These are phyloP conservation scores for Artemisia tridentata DNA, from an alignment of 129 eudicot species.

Conservation along the genomic window DNA sequence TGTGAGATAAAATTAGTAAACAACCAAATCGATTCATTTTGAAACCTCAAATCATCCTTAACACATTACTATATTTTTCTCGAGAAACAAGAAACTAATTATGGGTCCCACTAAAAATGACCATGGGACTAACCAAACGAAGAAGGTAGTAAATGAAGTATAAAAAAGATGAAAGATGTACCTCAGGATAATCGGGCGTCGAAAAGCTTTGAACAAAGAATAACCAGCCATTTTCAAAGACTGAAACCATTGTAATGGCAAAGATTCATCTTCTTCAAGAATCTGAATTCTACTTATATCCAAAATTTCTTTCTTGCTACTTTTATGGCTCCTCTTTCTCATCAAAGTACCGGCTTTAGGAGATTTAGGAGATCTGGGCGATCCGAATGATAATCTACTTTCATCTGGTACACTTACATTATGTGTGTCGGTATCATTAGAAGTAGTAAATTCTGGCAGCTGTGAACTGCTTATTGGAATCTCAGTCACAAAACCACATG, in stretches of 20 bases:
- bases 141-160: background rate
- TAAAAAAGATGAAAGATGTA: conserved; percentile 22
- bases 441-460: conserved; percentile 38
- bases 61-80: background rate
- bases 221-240: conserved; percentile 67
- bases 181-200: conserved; percentile 81
- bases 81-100: conserved; percentile 3
- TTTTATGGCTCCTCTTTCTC: conserved; percentile 70
- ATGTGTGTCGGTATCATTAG: conserved; percentile 31
- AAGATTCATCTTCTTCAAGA: conserved; percentile 43
- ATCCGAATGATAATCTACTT: conserved; percentile 35
- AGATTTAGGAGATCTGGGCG: conserved; percentile 35
- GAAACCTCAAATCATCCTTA: no score
- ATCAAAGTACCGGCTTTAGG: conserved; percentile 45
- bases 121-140: background rate
- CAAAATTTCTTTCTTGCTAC: conserved; percentile 33
- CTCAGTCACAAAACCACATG: conserved; percentile 77
- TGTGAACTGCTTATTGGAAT: conserved; percentile 34
- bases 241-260: conserved; percentile 50
- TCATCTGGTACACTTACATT: conserved; percentile 34
- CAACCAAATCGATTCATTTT: no score
- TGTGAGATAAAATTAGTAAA: background rate
- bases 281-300: conserved; percentile 28
- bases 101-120: background rate
- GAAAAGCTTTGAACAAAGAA: conserved; percentile 68